Conservation (phyloP, 495 filamentous ascomycete genomes). For the Halenospora varia region DNA sequence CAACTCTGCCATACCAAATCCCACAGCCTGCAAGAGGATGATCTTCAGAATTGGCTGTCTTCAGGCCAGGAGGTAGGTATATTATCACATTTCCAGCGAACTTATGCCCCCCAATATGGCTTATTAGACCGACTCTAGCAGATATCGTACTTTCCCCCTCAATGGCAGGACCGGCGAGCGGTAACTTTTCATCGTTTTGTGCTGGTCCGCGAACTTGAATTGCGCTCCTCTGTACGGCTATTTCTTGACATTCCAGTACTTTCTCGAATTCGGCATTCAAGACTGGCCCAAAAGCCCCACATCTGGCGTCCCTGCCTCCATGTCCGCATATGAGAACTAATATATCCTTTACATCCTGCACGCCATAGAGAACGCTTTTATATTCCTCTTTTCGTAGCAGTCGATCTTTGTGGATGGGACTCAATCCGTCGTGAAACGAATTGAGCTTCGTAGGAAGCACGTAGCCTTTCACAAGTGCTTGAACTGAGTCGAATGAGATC, state of each 20-base stretch:
- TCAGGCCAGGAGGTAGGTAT: constrained; percentile 65
- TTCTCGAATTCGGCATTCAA: constrained; percentile 64
- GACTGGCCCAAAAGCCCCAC: constrained; percentile 73
- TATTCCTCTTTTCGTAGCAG: constrained; percentile 38
- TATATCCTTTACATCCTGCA: constrained; percentile 58
- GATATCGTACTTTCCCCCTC: constrained; percentile 10
- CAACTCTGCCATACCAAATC: constrained; percentile 90
- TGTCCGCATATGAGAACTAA: constrained; percentile 85
- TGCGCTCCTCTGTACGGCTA: constrained; percentile 33
- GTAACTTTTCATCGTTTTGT: constrained; percentile 6
- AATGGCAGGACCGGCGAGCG: constrained; percentile 11
- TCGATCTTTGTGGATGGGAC: constrained; percentile 43
- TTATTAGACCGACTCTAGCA: constrained; percentile 68
- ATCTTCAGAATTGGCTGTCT: constrained; percentile 29
- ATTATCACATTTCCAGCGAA: constrained; percentile 92
- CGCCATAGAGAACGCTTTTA: constrained; percentile 36
- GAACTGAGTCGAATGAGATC: constrained; percentile 40
- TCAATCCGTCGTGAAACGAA: constrained; percentile 48
- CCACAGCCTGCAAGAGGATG: constrained; percentile 72
- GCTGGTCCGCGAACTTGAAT: constrained; percentile 24
- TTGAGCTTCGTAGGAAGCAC: constrained; percentile 57
- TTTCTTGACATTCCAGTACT: constrained; percentile 35
- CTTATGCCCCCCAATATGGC: constrained; percentile 90
- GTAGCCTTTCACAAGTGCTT: constrained; percentile 54
- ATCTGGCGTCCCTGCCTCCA: constrained; percentile 70